Evolutionary conservation across 345 rosid genomes (phyloP).

Genomic region (Eutrema japonicum): DNA sequence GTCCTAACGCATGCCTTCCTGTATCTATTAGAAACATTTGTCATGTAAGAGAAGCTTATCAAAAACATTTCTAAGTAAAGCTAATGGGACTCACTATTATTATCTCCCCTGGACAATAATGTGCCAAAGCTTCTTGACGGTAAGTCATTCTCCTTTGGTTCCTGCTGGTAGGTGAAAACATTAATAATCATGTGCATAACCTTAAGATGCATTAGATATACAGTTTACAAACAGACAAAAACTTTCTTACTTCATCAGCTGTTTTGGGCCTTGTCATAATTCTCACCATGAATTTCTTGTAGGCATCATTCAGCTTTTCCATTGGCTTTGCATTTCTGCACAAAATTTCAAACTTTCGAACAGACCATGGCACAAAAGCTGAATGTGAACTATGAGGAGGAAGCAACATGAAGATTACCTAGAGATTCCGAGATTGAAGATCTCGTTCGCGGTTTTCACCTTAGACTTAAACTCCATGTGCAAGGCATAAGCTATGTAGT

Average conservation of each 20-base stretch:
- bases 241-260: conserved; percentile 56
- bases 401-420: conserved; percentile 48
- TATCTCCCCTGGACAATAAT: conserved; percentile 60
- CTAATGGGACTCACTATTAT: conserved; percentile 49
- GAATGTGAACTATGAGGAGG: not conserved
- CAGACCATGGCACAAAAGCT: not conserved
- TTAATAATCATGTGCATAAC: conserved; percentile 9
- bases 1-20: conserved; percentile 55
- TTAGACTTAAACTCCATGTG: conserved; percentile 80
- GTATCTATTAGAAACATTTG: conserved; percentile 23
- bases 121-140: conserved; percentile 85
- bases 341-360: conserved; percentile 6
- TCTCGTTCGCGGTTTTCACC: conserved; percentile 76
- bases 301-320: conserved; percentile 77
- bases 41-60: conserved; percentile 15
- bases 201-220: not conserved
- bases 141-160: conserved; percentile 52
- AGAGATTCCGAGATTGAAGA: conserved; percentile 69
- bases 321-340: conserved; percentile 76
- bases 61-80: conserved; percentile 6
- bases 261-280: conserved; percentile 61
- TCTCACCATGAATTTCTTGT: conserved; percentile 68
- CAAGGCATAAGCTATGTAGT: conserved; percentile 68
- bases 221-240: conserved; percentile 10
- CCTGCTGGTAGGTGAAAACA: conserved; percentile 50